Conservation (phyloP, 2,329 filamentous ascomycete species). For the Xylaria digitata region DNA sequence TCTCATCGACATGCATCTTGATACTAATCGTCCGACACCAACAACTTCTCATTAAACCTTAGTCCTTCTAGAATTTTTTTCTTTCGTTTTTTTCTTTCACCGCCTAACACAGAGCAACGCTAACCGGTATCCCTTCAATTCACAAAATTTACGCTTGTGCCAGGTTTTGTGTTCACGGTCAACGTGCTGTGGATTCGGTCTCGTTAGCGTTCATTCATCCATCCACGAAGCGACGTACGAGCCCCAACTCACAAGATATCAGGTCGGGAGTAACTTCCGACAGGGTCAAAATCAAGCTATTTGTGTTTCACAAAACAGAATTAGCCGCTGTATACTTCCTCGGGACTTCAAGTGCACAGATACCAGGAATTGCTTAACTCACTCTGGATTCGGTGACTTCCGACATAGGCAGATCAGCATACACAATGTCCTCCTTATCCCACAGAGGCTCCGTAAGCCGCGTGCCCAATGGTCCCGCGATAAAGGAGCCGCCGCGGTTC, state of each 20-base stretch:
- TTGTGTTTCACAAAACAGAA: background rate
- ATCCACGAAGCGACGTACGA: background rate
- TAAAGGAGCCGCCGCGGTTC: slow-evolving; percentile 55
- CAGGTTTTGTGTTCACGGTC: slow-evolving; percentile 50
- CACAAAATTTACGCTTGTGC: slow-evolving; percentile 47
- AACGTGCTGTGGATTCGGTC: slow-evolving; percentile 37
- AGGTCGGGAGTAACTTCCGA: slow-evolving; percentile 56
- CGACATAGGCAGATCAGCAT: slow-evolving; percentile 51
- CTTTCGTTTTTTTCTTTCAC: too few species aligned
- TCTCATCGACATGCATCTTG: slow-evolving; percentile 4
- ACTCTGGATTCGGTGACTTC: slow-evolving; percentile 54
- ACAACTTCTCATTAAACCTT: background rate
- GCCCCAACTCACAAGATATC: slow-evolving; percentile 54
- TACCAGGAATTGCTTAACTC: slow-evolving; percentile 30
- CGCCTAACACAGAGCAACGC: background rate
- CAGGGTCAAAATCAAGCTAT: slow-evolving; percentile 57
- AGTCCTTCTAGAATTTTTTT: background rate
- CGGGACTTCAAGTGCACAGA: background rate
- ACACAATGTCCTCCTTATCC: slow-evolving; percentile 55
- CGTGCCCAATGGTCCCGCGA: slow-evolving; percentile 55
- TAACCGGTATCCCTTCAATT: background rate
- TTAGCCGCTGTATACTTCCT: slow-evolving; percentile 19
- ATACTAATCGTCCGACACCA: slow-evolving; percentile 5
- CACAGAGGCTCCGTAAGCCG: slow-evolving; percentile 55
- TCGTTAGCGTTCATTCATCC: slow-evolving; percentile 17